These are phyloP conservation scores for Groenewaldozyma sp. DNA, from an alignment of 1,139 yeast species.

Conservation along the genomic window DNA sequence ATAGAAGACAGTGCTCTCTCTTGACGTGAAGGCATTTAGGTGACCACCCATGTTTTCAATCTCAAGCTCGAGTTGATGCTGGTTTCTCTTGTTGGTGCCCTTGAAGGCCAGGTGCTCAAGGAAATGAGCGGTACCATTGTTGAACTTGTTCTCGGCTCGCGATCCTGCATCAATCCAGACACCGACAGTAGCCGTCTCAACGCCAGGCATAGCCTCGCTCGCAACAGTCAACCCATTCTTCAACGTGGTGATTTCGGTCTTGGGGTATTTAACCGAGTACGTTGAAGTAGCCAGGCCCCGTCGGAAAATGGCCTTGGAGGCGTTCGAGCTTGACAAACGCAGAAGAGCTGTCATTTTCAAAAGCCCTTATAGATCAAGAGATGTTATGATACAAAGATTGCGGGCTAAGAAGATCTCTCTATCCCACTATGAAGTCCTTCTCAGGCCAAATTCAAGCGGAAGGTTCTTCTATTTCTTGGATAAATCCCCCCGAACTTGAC, in stretches of 20 bases:
- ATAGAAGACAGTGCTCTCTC: conserved; percentile 95
- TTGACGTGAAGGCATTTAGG: conserved; percentile 90
- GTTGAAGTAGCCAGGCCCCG: conserved; percentile 14
- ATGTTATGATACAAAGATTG: too few relatives aligned
- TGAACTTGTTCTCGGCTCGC: conserved; percentile 76
- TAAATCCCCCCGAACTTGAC: too few relatives aligned
- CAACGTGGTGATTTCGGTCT: conserved; percentile 52
- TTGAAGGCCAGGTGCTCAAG: conserved; percentile 93
- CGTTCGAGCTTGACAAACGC: conserved; percentile 14
- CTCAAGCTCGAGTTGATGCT: conserved; percentile 77
- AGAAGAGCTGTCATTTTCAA: conserved; percentile 22
- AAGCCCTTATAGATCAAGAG: too few relatives aligned
- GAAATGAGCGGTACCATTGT: conserved; percentile 95
- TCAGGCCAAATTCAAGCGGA: too few relatives aligned
- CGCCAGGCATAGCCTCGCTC: conserved; percentile 76
- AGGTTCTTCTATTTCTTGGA: too few relatives aligned
- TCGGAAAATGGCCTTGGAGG: conserved; percentile 1
- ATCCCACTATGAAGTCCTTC: too few relatives aligned
- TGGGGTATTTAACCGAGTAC: conserved; percentile 31
- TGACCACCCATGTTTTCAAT: conserved; percentile 96
- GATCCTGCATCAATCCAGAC: conserved; percentile 98
- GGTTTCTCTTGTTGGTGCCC: conserved; percentile 81
- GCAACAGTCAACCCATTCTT: conserved; percentile 92
- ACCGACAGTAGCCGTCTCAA: conserved; percentile 93
- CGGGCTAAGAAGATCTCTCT: too few relatives aligned